Evolutionary conservation across 1,284 basidiomycete species (phyloP), one percentile per base, ranked within the genome.

Genomic region (Papiliotrema laurentii): DNA sequence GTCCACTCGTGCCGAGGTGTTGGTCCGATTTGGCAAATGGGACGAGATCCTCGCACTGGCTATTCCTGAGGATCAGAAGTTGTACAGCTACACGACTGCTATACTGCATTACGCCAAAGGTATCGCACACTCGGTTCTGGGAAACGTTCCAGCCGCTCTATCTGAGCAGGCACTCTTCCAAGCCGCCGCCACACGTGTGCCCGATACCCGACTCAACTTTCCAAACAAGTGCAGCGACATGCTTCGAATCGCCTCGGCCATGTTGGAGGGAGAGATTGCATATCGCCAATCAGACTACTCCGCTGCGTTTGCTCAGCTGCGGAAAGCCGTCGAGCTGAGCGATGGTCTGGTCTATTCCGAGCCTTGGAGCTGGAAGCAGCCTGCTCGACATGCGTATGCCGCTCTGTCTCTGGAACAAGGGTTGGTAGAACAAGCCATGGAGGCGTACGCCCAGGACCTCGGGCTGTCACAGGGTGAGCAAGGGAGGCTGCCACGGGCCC

Each of bases 321-420:
- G 60, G 14, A 44, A 58, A 22, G 45, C 61, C 5, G 66, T 70
- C 51, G 16, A 39, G 14, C 55, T 33, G 10, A 59, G 51, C 38
- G 69, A 72, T 51, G 51, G 47, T 26, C 50, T 72, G 9, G 47
- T 56, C 4, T 72, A 69, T 54, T 58, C 59, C 26, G 69, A 72
- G 51, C 69, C 69, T 9, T 69, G 66, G 64, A 60, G 59, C 16
- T 72, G 68, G 68, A 64, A 68, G 58, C 60, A 63, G 27, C 69
- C 69, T 9, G 55, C 61, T 21, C 59, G 69, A 36, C 69, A 72
- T 54, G 65, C 68, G 13, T 66, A 67, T 38, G 69, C 66, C 33
- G 68, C 68, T 0, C 54, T 70, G 1, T 54, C 56, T 36, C 58
- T 70, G 28, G 68, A 72, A 54, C 64, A 60, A 45, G 62, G 59